Evolutionary conservation across 1,284 basidiomycete genomes (phyloP).

Genomic region (Moesziomyces sp.): DNA sequence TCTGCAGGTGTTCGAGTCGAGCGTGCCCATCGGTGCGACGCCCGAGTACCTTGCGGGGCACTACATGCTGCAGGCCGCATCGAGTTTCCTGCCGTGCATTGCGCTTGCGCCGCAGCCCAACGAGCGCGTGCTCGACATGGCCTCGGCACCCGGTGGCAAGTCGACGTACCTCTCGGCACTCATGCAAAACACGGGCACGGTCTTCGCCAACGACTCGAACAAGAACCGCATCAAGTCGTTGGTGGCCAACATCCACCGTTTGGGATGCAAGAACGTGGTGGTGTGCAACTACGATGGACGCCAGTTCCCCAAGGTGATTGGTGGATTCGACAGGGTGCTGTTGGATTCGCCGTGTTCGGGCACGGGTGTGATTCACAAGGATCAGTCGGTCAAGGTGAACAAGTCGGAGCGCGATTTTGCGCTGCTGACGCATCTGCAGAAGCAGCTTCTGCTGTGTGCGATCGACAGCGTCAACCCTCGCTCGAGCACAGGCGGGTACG

Average conservation of each 20-base stretch:
- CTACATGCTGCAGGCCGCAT: slow-evolving; percentile 99
- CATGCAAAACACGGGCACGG: slow-evolving; percentile 94
- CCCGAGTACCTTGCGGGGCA: slow-evolving; percentile 99
- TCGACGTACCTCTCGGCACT: slow-evolving; percentile 77
- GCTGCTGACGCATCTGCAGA: slow-evolving; percentile 93
- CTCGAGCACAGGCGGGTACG: slow-evolving; percentile 89
- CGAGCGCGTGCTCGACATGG: slow-evolving; percentile 97
- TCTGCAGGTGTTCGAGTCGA: slow-evolving; percentile 95
- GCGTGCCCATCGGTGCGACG: slow-evolving; percentile 90
- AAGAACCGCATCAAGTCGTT: slow-evolving; percentile 95
- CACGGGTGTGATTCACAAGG: slow-evolving; percentile 98
- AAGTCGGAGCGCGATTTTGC: slow-evolving; percentile 94
- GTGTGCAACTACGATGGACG: slow-evolving; percentile 97
- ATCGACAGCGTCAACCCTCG: slow-evolving; percentile 93
- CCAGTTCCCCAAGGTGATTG: slow-evolving; percentile 99
- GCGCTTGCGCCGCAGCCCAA: slow-evolving; percentile 91
- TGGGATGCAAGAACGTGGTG: slow-evolving; percentile 98
- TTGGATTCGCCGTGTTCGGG: slow-evolving; percentile 98
- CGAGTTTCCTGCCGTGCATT: slow-evolving; percentile 98
- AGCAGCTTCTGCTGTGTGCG: slow-evolving; percentile 96
- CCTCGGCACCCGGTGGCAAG: slow-evolving; percentile 97
- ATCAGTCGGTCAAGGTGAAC: slow-evolving; percentile 96
- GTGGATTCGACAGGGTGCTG: slow-evolving; percentile 95
- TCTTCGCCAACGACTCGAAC: slow-evolving; percentile 98
- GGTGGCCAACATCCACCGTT: slow-evolving; percentile 93